A percentile compares a stretch with the other conserved stretches of the same genome.
Conservation (phyloP, 2,329 filamentous ascomycete genomes). For the Exophiala bonariae region DNA sequence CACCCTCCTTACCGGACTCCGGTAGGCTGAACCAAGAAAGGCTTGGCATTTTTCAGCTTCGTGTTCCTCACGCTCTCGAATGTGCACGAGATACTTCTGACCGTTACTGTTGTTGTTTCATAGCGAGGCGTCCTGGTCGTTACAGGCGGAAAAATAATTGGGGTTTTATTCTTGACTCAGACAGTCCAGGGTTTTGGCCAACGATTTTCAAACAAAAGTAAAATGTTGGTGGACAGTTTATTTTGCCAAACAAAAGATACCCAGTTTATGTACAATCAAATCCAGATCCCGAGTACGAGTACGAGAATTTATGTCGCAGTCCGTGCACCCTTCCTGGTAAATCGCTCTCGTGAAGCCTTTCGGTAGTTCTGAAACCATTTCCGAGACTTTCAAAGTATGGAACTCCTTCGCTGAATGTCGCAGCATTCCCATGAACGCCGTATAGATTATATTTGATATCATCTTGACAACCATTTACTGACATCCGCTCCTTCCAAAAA, state of each 20-base stretch:
- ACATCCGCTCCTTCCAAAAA: constrained; percentile 18
- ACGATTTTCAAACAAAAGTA: background rate
- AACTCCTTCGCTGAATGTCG: background rate
- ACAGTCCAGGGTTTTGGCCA: background rate
- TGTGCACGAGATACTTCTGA: background rate
- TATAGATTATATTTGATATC: background rate
- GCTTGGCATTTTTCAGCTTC: constrained; percentile 18
- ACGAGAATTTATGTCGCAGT: too few relatives aligned
- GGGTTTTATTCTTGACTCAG: too few relatives aligned
- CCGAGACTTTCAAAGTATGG: background rate
- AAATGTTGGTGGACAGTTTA: constrained; percentile 3
- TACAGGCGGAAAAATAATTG: too few relatives aligned
- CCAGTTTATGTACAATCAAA: constrained; percentile 10
- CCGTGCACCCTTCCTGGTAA: too few relatives aligned
- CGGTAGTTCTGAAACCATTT: too few relatives aligned
- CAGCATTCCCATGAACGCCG: background rate
- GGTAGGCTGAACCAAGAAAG: too few relatives aligned
- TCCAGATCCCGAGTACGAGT: background rate
- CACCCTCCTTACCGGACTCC: too few relatives aligned
- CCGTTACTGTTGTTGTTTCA: background rate
- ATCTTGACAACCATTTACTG: constrained; percentile 10
- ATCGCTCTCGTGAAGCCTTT: background rate
- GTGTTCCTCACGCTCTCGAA: constrained; percentile 10
- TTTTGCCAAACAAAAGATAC: constrained; percentile 3
- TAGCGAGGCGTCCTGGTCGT: constrained; percentile 6